A percentile compares a stretch with the other conserved stretches of the same genome.
These are phyloP conservation scores for Perkinsus chesapeaki DNA, from an alignment of 169 alveolate genomes.

Conservation along the genomic window DNA sequence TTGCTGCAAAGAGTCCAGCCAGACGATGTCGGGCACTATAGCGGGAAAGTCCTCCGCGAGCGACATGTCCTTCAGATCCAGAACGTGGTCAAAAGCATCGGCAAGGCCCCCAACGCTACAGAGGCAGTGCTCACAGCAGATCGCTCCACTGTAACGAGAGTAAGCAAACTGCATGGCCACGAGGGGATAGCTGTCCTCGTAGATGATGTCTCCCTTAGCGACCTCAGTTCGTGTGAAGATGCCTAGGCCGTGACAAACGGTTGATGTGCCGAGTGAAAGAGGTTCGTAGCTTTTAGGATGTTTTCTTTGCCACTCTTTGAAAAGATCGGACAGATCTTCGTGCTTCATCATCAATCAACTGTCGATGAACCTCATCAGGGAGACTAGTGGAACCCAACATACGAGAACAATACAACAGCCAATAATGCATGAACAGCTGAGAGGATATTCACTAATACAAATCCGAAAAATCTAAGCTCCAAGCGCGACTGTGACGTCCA, in stretches of 20 bases:
- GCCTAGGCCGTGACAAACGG: not conserved
- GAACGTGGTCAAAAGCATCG: not conserved
- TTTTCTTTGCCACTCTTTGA: not conserved
- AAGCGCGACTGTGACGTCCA: too few species aligned
- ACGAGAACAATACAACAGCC: not conserved
- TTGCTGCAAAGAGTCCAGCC: not conserved
- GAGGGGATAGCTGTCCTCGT: not conserved
- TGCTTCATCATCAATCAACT: not conserved
- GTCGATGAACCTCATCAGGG: not conserved
- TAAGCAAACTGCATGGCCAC: not conserved
- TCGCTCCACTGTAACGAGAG: not conserved
- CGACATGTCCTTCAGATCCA: not conserved
- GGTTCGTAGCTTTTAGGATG: not conserved
- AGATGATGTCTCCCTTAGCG: not conserved
- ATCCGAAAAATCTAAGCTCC: too few species aligned
- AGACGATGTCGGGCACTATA: not conserved
- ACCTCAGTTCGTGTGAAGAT: not conserved
- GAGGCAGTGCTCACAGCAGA: not conserved
- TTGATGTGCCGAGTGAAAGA: not conserved
- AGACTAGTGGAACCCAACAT: not conserved
- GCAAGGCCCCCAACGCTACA: not conserved
- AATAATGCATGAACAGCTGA: not conserved
- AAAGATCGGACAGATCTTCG: not conserved
- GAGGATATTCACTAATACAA: too few species aligned
- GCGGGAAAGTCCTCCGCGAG: not conserved